Evolutionary conservation across 805 yeast species (phyloP).

Genomic region (Candida dendrica): DNA sequence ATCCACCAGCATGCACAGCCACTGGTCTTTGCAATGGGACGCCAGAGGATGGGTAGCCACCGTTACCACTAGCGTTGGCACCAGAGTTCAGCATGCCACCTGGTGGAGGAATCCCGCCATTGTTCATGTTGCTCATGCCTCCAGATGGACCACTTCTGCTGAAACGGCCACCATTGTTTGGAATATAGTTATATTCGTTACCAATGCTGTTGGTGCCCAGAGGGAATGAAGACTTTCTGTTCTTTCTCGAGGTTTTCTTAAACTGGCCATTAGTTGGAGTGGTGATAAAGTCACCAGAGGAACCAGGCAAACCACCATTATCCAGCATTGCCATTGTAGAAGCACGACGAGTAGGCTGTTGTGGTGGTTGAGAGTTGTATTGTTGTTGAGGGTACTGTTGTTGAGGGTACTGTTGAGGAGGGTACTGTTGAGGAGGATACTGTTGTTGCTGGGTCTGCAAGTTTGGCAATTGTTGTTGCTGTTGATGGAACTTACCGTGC

Average conservation of each 20-base stretch:
- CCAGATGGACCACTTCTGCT: neutral
- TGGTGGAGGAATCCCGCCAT: neutral
- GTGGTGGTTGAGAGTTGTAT: conserved; percentile 17
- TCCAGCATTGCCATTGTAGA: conserved; percentile 17
- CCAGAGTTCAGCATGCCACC: conserved; percentile 3
- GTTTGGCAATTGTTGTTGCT: conserved; percentile 4
- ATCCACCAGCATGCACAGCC: neutral
- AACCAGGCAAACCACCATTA: conserved; percentile 5
- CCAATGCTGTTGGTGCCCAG: conserved; percentile 10
- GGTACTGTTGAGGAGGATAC: conserved; percentile 5
- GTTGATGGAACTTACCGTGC: conserved; percentile 7
- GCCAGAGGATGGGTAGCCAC: neutral
- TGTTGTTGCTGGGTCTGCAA: conserved; percentile 6
- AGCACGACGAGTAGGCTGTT: conserved; percentile 18
- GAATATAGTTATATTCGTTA: neutral
- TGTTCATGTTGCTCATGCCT: neutral
- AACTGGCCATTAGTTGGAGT: conserved; percentile 8
- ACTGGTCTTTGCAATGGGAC: conserved; percentile 1
- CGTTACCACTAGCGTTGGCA: neutral
- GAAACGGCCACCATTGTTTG: neutral
- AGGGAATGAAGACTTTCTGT: conserved; percentile 33
- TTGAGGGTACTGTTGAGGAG: conserved; percentile 4
- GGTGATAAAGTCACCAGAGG: conserved; percentile 2
- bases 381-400: conserved; percentile 1
- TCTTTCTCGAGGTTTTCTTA: conserved; percentile 37